phyloP scores from a whole-genome alignment of 2,329 filamentous ascomycete genomes.

The Pseudogymnoascus sp. region DNA sequence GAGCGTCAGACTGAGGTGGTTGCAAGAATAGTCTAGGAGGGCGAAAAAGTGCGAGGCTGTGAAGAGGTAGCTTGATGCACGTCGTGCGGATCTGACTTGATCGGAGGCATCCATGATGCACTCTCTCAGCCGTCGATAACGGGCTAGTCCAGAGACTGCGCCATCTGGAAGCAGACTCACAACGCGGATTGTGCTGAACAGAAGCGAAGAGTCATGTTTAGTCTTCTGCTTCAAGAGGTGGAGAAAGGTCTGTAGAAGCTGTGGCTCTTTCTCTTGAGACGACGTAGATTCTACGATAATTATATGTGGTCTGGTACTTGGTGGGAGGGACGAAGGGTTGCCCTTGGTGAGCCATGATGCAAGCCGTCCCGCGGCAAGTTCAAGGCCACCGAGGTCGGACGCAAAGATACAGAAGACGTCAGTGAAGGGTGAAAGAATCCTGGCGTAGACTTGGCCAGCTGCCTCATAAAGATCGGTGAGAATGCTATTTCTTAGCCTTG shows the following conservation, averaged over 20 bases:
- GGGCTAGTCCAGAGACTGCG: slow-evolving; percentile 12
- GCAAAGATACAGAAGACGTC: slow-evolving; percentile 27
- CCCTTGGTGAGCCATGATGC: slow-evolving; percentile 18
- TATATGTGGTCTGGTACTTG: slow-evolving; percentile 18
- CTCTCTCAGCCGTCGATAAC: slow-evolving; percentile 20
- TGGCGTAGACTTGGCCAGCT: slow-evolving; percentile 15
- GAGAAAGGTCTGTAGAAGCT: slow-evolving; percentile 22
- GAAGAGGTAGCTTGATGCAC: slow-evolving; percentile 17
- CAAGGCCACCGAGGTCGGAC: slow-evolving; percentile 22
- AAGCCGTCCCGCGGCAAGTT: slow-evolving; percentile 18
- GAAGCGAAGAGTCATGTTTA: slow-evolving; percentile 15
- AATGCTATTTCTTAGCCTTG: not conserved
- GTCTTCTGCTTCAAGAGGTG: slow-evolving; percentile 22
- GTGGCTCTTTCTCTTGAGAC: slow-evolving; percentile 15
- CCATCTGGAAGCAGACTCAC: slow-evolving; percentile 18
- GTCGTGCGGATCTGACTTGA: slow-evolving; percentile 17
- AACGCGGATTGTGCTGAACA: slow-evolving; percentile 22
- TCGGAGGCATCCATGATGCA: slow-evolving; percentile 18
- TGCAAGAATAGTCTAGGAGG: slow-evolving; percentile 18
- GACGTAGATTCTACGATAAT: slow-evolving; percentile 23
- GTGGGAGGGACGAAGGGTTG: slow-evolving; percentile 16
- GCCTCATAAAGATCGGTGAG: not conserved
- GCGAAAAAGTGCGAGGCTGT: slow-evolving; percentile 20
- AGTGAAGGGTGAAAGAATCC: slow-evolving; percentile 21
- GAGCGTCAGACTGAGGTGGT: slow-evolving; percentile 14